phyloP scores from a whole-genome alignment of 163 green algal genomes.

The Volvox carteri region DNA sequence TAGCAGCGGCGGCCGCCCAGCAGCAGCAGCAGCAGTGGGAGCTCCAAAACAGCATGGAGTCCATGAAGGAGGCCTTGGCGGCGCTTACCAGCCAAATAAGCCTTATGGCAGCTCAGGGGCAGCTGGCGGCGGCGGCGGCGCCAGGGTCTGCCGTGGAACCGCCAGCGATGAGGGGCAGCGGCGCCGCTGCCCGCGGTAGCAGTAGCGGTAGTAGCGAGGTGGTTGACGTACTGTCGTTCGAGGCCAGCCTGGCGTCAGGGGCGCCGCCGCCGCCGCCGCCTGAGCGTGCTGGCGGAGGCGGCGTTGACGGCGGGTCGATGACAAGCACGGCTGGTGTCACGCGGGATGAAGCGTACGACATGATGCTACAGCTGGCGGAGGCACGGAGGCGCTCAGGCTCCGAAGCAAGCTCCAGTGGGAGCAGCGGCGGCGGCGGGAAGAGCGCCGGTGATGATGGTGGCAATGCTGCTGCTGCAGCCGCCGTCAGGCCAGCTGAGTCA shows the following conservation, averaged over 20 bases:
- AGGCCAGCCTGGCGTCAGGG: conserved; percentile 25
- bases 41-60: neutral
- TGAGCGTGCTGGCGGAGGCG: no score
- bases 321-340: neutral
- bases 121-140: neutral
- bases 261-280: neutral
- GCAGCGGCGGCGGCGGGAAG: neutral
- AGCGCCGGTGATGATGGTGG: neutral
- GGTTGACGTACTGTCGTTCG: conserved; percentile 21
- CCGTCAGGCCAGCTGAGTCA: neutral
- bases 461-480: neutral
- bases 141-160: neutral
- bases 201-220: no score
- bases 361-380: conserved; percentile 48
- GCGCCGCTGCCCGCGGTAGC: no score
- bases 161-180: no score
- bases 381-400: conserved; percentile 23
- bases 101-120: conserved; percentile 36
- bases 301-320: neutral
- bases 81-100: conserved; percentile 58
- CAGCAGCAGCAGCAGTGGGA: conserved; percentile 35
- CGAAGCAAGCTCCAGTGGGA: neutral
- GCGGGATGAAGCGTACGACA: conserved; percentile 32
- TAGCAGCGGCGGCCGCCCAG: neutral
- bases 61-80: conserved; percentile 40